Percentiles rank a stretch among this genome's conserved stretches.
phyloP scores from a whole-genome alignment of 352 stramenopile species.

The Pythium volutum region DNA sequence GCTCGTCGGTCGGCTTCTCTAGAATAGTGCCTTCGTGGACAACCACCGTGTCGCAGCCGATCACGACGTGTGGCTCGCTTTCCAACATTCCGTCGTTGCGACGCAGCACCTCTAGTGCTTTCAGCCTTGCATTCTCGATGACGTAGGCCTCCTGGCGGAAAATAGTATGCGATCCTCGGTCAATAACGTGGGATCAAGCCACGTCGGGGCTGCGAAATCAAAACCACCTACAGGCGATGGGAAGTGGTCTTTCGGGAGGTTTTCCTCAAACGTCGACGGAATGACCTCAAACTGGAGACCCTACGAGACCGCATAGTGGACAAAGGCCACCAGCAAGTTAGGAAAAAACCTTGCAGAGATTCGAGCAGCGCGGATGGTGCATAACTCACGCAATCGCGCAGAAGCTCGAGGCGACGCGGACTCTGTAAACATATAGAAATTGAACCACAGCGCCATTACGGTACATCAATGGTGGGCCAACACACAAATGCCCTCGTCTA shows the following conservation, averaged over 20 bases:
- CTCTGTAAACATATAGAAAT: slow-evolving; percentile 36
- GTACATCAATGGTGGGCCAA: background rate
- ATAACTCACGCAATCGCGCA: slow-evolving; percentile 61
- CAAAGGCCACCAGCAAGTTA: too few species aligned
- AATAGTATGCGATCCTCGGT: too few species aligned
- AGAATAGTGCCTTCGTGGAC: slow-evolving; percentile 83
- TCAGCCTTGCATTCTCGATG: slow-evolving; percentile 75
- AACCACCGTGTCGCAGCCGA: slow-evolving; percentile 89
- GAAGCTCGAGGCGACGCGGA: slow-evolving; percentile 66
- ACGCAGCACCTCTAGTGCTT: slow-evolving; percentile 68
- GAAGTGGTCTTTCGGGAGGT: slow-evolving; percentile 71
- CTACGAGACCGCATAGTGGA: slow-evolving; percentile 25
- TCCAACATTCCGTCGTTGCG: slow-evolving; percentile 27
- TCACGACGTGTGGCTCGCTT: slow-evolving; percentile 41
- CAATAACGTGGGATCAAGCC: background rate
- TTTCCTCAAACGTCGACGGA: slow-evolving; percentile 80
- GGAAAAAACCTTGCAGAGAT: too few species aligned
- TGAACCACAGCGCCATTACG: background rate
- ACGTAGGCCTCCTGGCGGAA: slow-evolving; percentile 61
- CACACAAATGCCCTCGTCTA: background rate
- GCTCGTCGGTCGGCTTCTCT: slow-evolving; percentile 85
- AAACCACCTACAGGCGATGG: slow-evolving; percentile 38
- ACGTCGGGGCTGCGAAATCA: background rate
- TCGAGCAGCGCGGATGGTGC: too few species aligned
- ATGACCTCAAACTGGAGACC: slow-evolving; percentile 75